Conservation (phyloP, 2,329 filamentous ascomycete genomes). For the Coniochaeta sp. region DNA sequence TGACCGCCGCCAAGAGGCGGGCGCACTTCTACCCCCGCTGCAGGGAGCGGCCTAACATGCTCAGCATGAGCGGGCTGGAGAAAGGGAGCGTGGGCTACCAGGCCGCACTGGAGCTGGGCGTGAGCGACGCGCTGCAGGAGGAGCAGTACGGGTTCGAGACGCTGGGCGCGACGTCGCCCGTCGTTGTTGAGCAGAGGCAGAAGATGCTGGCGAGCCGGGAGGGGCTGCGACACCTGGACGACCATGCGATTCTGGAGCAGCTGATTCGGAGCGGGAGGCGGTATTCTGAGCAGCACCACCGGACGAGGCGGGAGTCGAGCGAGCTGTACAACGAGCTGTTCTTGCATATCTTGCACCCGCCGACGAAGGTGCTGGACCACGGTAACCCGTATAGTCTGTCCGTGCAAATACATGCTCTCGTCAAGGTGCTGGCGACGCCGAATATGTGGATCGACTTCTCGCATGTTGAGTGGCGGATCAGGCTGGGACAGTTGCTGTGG, state of each 20-base stretch:
- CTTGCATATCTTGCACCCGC: conserved; percentile 50
- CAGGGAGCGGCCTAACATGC: conserved; percentile 61
- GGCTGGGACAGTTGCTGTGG: conserved; percentile 67
- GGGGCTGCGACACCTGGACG: conserved; percentile 48
- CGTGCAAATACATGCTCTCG: conserved; percentile 62
- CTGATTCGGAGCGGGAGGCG: conserved; percentile 49
- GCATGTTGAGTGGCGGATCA: conserved; percentile 67
- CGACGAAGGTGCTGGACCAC: conserved; percentile 47
- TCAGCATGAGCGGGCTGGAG: conserved; percentile 65
- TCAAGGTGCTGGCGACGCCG: conserved; percentile 56
- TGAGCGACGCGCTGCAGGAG: conserved; percentile 58
- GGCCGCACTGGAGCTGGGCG: conserved; percentile 58
- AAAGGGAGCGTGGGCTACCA: conserved; percentile 64
- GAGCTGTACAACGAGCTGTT: conserved; percentile 59
- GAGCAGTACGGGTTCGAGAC: conserved; percentile 54
- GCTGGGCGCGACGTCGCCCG: conserved; percentile 45
- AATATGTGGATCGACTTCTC: conserved; percentile 72
- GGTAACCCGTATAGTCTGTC: conserved; percentile 56
- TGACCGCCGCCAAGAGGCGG: conserved; percentile 35
- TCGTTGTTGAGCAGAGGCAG: conserved; percentile 51
- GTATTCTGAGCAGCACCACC: conserved; percentile 46
- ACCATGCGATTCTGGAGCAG: conserved; percentile 51
- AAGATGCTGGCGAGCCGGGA: conserved; percentile 46
- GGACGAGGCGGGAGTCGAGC: conserved; percentile 40
- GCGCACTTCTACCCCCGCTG: conserved; percentile 54